Evolutionary conservation across 208 protist genomes (phyloP), one percentile per base, ranked within the genome.

Genomic region (Trypanosoma cruzi): DNA sequence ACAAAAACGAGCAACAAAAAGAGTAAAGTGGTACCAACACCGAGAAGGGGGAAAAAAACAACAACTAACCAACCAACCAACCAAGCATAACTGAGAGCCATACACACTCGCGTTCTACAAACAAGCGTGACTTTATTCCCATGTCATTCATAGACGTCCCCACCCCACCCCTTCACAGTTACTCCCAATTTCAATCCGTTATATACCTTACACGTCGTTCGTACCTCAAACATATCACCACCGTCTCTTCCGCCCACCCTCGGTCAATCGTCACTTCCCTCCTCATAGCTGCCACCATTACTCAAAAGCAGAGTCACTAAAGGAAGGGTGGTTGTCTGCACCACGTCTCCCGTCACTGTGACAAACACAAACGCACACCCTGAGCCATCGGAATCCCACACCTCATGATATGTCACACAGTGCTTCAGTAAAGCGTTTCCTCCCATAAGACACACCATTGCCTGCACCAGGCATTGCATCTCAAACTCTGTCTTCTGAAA

Each of bases 361-460:
- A 79, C 72, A 68, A 95, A 88, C 48, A 94, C 49, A 56, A 85
- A 97, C 4, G 89, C 88, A 50, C 64, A 84, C 29, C 86, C 82
- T 2, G 84, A 88, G 44, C 84, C 86, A 65, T 93, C 88, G 2
- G 84, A 92, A 74, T 96, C 89, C 66, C 73, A 82, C 56, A 95
- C 80, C 50, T 93, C 91, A 74, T 97, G 94, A 58, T 90, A 90
- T 20, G 79, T 88, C 24, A 96, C 79, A 69, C 79, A 67, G 71
- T 96, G 86, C 73, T 95, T 92, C 20, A 98, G 70, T 16, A 98
- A 62, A 2, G 92, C 88, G 64, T 95, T 95, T 31, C 92, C 90
- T 48, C 90, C 90, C 80, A 96, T 86, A 24, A 94, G 68, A 16
- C 72, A 68, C 31, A 96, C 88, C 48, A 94, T 80, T 7, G 88